Base-by-base conservation (phyloP, 108 stramenopile genomes). In the Pseudonitzschia delicatissima region DNA sequence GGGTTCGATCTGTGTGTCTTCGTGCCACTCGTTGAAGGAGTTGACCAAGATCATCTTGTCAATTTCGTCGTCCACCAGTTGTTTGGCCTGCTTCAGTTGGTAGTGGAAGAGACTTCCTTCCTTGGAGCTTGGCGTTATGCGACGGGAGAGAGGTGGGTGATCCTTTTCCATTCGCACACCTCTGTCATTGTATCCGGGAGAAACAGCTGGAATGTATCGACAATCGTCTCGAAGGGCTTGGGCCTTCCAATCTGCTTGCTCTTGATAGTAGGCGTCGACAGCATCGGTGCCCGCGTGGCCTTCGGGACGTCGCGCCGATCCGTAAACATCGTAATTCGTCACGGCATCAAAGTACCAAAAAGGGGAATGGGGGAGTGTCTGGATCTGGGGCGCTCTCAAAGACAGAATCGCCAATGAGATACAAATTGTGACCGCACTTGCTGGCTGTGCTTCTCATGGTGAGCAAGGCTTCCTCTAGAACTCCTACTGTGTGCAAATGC, bases 101-200 rank as follows among this genome's bases (percentile, higher is more conserved):
- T 37, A 60, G 12, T 40, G 35, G 62, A 75, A 69, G n/a, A 75
- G 23, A 21, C 61, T 53, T 21, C 74, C 74, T 28, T 58, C 58
- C 37, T 48, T 8, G 25, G 48, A 21, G 37, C 49, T 42, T 4
- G 61, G 26, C 4, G 31, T 66, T 3, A 76, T 63, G 33, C 62
- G 65, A 12, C 75, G 69, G 25, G 67, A 69, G 15, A 76, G 48
- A 2, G 80, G 62, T 25, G 68, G 39, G 57, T 81, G 71, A 35
- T 67, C 67, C 2, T 23, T 13, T n/a, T 67, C 34, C 31, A 73
- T 42, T 35, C 80, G 62, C 7, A 81, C 76, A 20, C 64, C 75
- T n/a, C 61, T 34, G 34, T 80, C 79, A 29, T 80, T 80, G 66
- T 59, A 80, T 27, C 79, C 79, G 8, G 79, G 79, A 27, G 73